Conservation (phyloP, 192 early-diverging fungal genomes). For the Helicostylum pulchrum region DNA sequence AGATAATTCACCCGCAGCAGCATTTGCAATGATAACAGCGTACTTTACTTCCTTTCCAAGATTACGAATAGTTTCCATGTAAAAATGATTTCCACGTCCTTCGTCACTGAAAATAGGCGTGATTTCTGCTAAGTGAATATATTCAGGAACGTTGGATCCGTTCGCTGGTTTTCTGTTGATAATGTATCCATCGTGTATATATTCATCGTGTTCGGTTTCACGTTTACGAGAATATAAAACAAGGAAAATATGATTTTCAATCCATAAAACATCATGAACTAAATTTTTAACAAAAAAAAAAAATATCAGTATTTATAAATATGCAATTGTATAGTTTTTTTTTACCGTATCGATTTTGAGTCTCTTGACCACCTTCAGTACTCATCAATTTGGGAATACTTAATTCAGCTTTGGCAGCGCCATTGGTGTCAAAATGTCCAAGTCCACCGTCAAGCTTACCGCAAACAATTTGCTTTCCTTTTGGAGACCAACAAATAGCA, state of each 20-base stretch:
- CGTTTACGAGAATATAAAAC: constrained; percentile 56
- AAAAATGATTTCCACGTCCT: constrained; percentile 51
- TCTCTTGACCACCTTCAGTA: constrained; percentile 6
- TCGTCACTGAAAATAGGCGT: constrained; percentile 50
- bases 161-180: constrained; percentile 51
- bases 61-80: constrained; percentile 54
- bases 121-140: constrained; percentile 53
- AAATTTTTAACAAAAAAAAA: constrained; percentile 28
- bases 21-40: constrained; percentile 38
- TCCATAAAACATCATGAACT: constrained; percentile 73
- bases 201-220: constrained; percentile 21
- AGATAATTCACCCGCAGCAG: constrained; percentile 45
- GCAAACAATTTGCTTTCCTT: constrained; percentile 86
- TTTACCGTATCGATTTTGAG: constrained; percentile 25
- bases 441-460: constrained; percentile 61
- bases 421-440: constrained; percentile 61
- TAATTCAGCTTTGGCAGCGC: constrained; percentile 55
- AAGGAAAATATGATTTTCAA: constrained; percentile 68
- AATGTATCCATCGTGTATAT: constrained; percentile 52
- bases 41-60: constrained; percentile 49
- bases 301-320: not conserved
- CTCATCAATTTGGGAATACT: constrained; percentile 38
- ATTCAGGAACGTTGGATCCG: constrained; percentile 37
- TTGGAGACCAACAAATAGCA: constrained; percentile 79
- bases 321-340: constrained; percentile 16